Percentiles rank a stretch among this genome's conserved stretches.
These are phyloP conservation scores for Clausena lansium DNA, from an alignment of 345 rosid species.

Conservation along the genomic window DNA sequence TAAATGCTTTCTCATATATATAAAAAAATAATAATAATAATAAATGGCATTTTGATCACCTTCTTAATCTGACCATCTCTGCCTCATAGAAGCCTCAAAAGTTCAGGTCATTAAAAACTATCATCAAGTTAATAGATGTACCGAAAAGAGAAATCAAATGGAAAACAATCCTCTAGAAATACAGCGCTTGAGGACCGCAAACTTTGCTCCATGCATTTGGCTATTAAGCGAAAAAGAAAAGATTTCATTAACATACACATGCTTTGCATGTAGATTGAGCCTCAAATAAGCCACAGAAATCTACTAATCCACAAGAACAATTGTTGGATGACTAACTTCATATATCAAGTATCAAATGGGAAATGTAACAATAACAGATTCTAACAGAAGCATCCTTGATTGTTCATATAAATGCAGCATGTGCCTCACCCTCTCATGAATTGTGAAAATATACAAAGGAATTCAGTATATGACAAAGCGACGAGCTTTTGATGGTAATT, in stretches of 20 bases:
- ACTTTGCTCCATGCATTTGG: neutral
- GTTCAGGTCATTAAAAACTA: neutral
- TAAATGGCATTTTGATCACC: neutral
- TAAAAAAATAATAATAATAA: too few species aligned
- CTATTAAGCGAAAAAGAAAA: neutral
- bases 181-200: neutral
- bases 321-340: too few species aligned
- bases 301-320: neutral
- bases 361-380: neutral
- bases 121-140: neutral
- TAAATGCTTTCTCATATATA: conserved; percentile 24
- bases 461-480: neutral
- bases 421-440: neutral
- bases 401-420: neutral
- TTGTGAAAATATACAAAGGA: neutral
- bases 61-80: neutral
- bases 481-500: neutral
- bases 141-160: neutral
- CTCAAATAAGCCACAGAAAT: neutral
- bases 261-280: neutral
- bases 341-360: too few species aligned
- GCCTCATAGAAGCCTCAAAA: neutral
- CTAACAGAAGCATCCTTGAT: neutral
- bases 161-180: neutral
- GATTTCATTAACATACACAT: neutral